Evolutionary conservation across 805 yeast species (phyloP).

Genomic region (Candida tallmaniae): DNA sequence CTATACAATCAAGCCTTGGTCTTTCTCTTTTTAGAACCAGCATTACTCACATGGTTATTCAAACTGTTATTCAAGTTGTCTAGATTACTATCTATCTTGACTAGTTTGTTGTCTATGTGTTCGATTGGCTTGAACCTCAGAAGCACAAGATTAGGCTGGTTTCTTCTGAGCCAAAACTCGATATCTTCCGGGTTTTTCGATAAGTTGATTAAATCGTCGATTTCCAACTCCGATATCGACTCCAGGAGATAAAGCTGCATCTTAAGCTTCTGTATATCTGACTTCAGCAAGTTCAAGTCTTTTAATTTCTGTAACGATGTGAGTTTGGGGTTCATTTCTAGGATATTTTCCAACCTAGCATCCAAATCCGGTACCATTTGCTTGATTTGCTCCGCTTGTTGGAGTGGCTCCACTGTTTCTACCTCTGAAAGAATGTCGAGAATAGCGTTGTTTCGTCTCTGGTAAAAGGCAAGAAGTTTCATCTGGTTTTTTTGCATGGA

Average conservation of each 20-base stretch:
- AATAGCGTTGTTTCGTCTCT: conserved; percentile 35
- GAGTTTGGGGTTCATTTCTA: conserved; percentile 20
- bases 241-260: conserved; percentile 30
- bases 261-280: conserved; percentile 7
- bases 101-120: conserved; percentile 17
- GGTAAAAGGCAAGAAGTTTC: conserved; percentile 27
- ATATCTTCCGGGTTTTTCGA: conserved; percentile 38
- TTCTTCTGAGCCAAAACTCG: conserved; percentile 36
- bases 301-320: conserved; percentile 5
- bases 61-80: conserved; percentile 11
- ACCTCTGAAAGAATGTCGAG: conserved; percentile 18
- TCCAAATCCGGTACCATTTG: conserved; percentile 2
- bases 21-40: conserved; percentile 7
- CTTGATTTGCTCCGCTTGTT: conserved; percentile 13
- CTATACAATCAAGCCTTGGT: too few species aligned
- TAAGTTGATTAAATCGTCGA: conserved; percentile 31
- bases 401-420: conserved; percentile 3
- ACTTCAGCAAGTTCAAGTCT: conserved; percentile 7
- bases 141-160: conserved; percentile 29
- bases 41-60: conserved; percentile 7
- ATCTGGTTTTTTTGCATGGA: conserved; percentile 31
- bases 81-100: conserved; percentile 13
- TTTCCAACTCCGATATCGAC: conserved; percentile 30
- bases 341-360: conserved; percentile 19
- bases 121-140: conserved; percentile 32